Evolutionary conservation across 495 filamentous ascomycete genomes (phyloP), one percentile per base, ranked within the genome.

Genomic region (Lophium mytilinum): DNA sequence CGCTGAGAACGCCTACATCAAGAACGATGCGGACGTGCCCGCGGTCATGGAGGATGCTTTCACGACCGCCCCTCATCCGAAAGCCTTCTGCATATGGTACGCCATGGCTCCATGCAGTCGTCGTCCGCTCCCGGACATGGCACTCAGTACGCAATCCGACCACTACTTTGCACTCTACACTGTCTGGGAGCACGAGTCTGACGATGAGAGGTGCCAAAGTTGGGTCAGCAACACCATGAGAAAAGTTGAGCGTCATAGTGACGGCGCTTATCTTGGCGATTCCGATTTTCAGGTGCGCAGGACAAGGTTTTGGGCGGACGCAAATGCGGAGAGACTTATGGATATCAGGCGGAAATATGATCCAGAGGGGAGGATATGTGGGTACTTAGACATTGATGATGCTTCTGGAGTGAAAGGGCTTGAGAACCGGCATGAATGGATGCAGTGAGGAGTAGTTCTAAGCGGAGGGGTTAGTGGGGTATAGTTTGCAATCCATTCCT

Each of bases 151-250:
- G 70, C 77, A 78, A 34, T 71, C 69, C 6, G 78, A 80, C 49
- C 78, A 82, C 60, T 82, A 80, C 50, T 73, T 82, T 53, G 73
- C 78, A 0, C 36, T 79, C 5, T 81, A 81, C 52, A 68, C 72
- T 0, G 67, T 81, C 0, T 81, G 77, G 77, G 74, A 78, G 36
- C 63, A 75, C 14, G 67, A 66, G 6, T 37, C 64, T 5, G 76
- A 79, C 30, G 78, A 79, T 55, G 53, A 36, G 1, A 55, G 61
- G 5, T 77, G 73, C 57, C 60, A 62, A 18, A 51, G 34, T 0
- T 80, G 78, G 77, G 70, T 78, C 1, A 52, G 47, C 1, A 54
- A 71, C 35, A 56, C 71, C 14, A 76, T 80, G 72, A 59, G 50
- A 10, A 56, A 55, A 12, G 60, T 79, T 3, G 70, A 74, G 40